These are phyloP conservation scores for Pichia sp. DNA, from an alignment of 1,139 yeast species.

Conservation along the genomic window DNA sequence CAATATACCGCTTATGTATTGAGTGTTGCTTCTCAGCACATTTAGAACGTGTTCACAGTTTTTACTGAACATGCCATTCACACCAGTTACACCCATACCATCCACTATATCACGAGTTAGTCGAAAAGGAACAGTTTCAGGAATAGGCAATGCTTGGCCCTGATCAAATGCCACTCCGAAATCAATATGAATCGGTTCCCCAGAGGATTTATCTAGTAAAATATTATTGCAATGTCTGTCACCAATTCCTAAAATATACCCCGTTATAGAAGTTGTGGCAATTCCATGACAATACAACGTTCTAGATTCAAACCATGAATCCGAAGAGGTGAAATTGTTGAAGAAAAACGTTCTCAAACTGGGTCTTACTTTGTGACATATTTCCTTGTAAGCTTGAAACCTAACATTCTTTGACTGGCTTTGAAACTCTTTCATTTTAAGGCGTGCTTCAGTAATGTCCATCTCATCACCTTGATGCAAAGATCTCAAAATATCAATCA, in stretches of 20 bases:
- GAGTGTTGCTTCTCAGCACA: conserved; percentile 61
- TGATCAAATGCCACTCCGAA: conserved; percentile 95
- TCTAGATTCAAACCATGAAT: conserved; percentile 68
- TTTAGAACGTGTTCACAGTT: conserved; percentile 72
- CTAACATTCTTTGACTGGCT: conserved; percentile 44
- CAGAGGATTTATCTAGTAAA: conserved; percentile 70
- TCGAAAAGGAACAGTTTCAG: conserved; percentile 92
- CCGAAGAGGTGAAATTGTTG: conserved; percentile 60
- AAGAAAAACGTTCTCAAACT: conserved; percentile 67
- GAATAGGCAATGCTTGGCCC: conserved; percentile 77
- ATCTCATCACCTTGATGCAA: conserved; percentile 50
- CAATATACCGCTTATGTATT: conserved; percentile 72
- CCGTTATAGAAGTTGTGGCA: conserved; percentile 83
- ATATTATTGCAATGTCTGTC: conserved; percentile 94
- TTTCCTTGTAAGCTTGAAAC: conserved; percentile 44
- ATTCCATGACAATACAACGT: conserved; percentile 69
- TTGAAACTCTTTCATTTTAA: conserved; percentile 58
- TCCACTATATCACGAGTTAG: conserved; percentile 86
- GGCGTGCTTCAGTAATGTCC: conserved; percentile 56
- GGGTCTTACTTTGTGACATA: conserved; percentile 58
- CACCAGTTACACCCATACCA: conserved; percentile 85
- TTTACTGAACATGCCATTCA: conserved; percentile 66
- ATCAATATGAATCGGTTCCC: conserved; percentile 95
- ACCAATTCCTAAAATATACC: conserved; percentile 85
- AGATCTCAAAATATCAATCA: conserved; percentile 62